A percentile compares a stretch with the other conserved stretches of the same genome.
These are phyloP conservation scores for Conticribra weissflogii DNA, from an alignment of 108 stramenopile genomes.

Conservation along the genomic window DNA sequence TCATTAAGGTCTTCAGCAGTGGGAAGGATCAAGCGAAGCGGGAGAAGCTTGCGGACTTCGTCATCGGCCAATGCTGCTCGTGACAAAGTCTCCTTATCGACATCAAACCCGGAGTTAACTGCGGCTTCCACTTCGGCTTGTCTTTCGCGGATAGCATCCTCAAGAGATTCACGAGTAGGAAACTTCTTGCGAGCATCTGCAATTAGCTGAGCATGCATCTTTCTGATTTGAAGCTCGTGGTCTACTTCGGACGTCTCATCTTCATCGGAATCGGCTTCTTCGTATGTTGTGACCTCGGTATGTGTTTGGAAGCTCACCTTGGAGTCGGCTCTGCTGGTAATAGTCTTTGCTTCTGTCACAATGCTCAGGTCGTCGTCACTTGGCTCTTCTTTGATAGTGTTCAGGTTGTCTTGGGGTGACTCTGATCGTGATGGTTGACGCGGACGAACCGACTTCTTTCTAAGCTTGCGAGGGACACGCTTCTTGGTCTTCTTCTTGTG, in stretches of 20 bases:
- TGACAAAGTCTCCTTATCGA: slow-evolving; percentile 46
- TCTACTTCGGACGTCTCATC: slow-evolving; percentile 18
- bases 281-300: slow-evolving; percentile 4
- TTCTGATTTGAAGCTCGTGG: slow-evolving; percentile 27
- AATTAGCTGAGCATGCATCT: slow-evolving; percentile 39
- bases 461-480: slow-evolving; percentile 28
- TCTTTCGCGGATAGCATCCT: slow-evolving; percentile 44
- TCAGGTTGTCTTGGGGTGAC: slow-evolving; percentile 5
- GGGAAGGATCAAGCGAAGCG: slow-evolving; percentile 49
- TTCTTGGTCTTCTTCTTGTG: slow-evolving; percentile 33
- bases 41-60: slow-evolving; percentile 52
- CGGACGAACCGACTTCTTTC: slow-evolving; percentile 11
- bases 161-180: slow-evolving; percentile 44
- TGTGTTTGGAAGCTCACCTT: slow-evolving; percentile 12
- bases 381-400: slow-evolving; percentile 26
- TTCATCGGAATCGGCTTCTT: slow-evolving; percentile 15
- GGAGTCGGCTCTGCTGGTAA: slow-evolving; percentile 16
- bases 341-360: slow-evolving; percentile 10
- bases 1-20: slow-evolving; percentile 36
- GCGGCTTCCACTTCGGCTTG: slow-evolving; percentile 38
- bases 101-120: slow-evolving; percentile 44
- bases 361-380: slow-evolving; percentile 18
- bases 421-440: neutral
- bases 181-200: slow-evolving; percentile 40
- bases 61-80: slow-evolving; percentile 53